These are phyloP conservation scores for Ilex asprella DNA, from an alignment of 257 asterid species.

Conservation along the genomic window DNA sequence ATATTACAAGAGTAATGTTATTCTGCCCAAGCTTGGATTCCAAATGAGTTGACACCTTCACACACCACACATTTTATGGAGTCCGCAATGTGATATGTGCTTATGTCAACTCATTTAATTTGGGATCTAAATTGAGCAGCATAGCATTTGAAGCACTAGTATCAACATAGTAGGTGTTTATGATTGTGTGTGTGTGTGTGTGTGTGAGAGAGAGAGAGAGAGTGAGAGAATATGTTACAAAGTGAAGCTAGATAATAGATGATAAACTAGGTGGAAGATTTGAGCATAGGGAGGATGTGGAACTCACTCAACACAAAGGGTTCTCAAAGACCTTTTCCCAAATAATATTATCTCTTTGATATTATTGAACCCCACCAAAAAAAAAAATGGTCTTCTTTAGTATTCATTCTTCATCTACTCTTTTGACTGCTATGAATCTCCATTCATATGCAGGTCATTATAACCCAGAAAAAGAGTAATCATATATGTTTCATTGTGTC, in stretches of 20 bases:
- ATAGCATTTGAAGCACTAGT: no score
- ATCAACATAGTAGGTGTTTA: no score
- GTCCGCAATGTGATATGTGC: no score
- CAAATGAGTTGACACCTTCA: no score
- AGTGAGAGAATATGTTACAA: neutral
- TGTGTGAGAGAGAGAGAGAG: neutral
- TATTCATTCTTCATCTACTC: conserved; percentile 3
- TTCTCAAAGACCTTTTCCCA: conserved; percentile 22
- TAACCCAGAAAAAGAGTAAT: conserved; percentile 16
- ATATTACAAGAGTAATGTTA: no score
- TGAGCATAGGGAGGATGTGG: conserved; percentile 17
- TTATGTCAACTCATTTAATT: no score
- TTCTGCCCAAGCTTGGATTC: no score
- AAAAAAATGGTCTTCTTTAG: neutral
- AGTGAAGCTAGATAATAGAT: conserved; percentile 2
- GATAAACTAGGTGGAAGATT: neutral
- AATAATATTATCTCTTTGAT: conserved; percentile 20
- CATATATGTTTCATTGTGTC: neutral
- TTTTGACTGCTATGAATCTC: conserved; percentile 22
- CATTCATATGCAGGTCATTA: conserved; percentile 17
- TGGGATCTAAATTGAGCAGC: no score
- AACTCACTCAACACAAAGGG: conserved; percentile 28
- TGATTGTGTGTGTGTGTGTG: no score
- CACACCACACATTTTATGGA: no score
- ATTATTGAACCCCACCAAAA: neutral